Percentiles rank a stretch among this genome's conserved stretches.
These are phyloP conservation scores for Auricularia sp. DNA, from an alignment of 768 basidiomycete species.

Conservation along the genomic window DNA sequence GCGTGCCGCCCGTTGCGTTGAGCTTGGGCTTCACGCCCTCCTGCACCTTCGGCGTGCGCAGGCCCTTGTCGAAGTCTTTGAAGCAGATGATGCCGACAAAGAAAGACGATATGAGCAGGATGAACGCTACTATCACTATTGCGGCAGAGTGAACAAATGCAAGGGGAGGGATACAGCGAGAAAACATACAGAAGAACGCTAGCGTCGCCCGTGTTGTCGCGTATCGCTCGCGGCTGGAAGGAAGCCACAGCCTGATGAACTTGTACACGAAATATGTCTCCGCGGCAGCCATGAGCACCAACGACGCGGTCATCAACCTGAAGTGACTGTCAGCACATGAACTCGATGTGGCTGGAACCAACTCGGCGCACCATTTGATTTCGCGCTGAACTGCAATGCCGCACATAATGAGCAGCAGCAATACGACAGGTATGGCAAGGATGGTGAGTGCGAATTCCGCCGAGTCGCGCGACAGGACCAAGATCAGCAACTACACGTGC, in stretches of 20 bases:
- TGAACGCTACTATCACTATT: constrained; percentile 63
- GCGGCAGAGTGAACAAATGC: background rate
- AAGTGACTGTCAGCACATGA: constrained; percentile 4
- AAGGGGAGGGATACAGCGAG: background rate
- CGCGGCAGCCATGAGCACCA: constrained; percentile 70
- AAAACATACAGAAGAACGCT: constrained; percentile 63
- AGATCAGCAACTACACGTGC: constrained; percentile 57
- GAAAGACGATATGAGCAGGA: constrained; percentile 66
- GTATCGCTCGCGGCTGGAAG: constrained; percentile 44
- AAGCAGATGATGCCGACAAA: constrained; percentile 69
- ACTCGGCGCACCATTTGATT: constrained; percentile 53
- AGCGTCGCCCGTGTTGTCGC: constrained; percentile 67
- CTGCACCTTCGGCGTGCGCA: constrained; percentile 59
- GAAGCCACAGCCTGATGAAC: constrained; percentile 72
- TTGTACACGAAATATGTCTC: constrained; percentile 78
- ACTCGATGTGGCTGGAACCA: background rate
- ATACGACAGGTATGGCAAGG: constrained; percentile 71
- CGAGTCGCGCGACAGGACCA: constrained; percentile 52
- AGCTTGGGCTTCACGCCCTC: constrained; percentile 11
- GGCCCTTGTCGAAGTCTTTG: constrained; percentile 73
- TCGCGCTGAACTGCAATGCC: constrained; percentile 68
- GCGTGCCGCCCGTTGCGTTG: constrained; percentile 26
- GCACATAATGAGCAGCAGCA: constrained; percentile 53
- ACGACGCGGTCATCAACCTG: constrained; percentile 63
- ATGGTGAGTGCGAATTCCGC: constrained; percentile 78